These are phyloP conservation scores for Neonectria magnoliae DNA, from an alignment of 2,329 filamentous ascomycete genomes.

Conservation along the genomic window DNA sequence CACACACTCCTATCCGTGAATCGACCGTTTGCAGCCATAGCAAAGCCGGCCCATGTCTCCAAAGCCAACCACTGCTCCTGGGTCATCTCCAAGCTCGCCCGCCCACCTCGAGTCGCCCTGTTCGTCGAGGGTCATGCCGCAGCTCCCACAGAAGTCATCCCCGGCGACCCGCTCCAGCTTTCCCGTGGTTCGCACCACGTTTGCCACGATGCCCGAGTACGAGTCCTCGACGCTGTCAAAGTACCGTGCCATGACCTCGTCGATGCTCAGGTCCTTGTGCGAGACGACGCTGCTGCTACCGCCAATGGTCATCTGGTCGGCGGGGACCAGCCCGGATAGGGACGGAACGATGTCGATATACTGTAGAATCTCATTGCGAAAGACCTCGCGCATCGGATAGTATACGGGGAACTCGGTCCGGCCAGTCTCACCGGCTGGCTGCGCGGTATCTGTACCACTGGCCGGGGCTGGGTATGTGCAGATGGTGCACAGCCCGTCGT, in stretches of 20 bases:
- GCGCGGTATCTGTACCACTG: background rate
- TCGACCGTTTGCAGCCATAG: slow-evolving; percentile 78
- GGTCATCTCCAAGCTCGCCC: slow-evolving; percentile 65
- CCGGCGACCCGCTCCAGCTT: slow-evolving; percentile 71
- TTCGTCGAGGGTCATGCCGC: slow-evolving; percentile 73
- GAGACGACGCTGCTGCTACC: slow-evolving; percentile 59
- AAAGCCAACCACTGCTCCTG: slow-evolving; percentile 32
- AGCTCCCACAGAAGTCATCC: slow-evolving; percentile 69
- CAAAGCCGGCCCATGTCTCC: slow-evolving; percentile 58
- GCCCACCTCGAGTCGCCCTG: slow-evolving; percentile 71
- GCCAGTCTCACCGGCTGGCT: slow-evolving; percentile 20
- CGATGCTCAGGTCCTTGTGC: slow-evolving; percentile 85
- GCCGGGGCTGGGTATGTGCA: slow-evolving; percentile 43
- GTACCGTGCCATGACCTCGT: slow-evolving; percentile 89
- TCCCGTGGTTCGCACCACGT: slow-evolving; percentile 91
- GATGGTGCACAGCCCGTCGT: slow-evolving; percentile 70
- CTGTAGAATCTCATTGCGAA: slow-evolving; percentile 79
- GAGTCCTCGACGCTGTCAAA: slow-evolving; percentile 83
- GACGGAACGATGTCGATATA: slow-evolving; percentile 69
- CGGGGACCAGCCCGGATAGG: slow-evolving; percentile 60
- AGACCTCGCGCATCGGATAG: slow-evolving; percentile 85
- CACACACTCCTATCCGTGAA: slow-evolving; percentile 56
- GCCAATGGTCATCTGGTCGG: slow-evolving; percentile 43
- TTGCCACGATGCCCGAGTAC: slow-evolving; percentile 92
- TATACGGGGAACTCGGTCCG: slow-evolving; percentile 61